Percentiles rank a stretch among this genome's conserved stretches.
phyloP scores from a whole-genome alignment of 176 grass and related monocot genomes.

The maize (Zea mays) region DNA sequence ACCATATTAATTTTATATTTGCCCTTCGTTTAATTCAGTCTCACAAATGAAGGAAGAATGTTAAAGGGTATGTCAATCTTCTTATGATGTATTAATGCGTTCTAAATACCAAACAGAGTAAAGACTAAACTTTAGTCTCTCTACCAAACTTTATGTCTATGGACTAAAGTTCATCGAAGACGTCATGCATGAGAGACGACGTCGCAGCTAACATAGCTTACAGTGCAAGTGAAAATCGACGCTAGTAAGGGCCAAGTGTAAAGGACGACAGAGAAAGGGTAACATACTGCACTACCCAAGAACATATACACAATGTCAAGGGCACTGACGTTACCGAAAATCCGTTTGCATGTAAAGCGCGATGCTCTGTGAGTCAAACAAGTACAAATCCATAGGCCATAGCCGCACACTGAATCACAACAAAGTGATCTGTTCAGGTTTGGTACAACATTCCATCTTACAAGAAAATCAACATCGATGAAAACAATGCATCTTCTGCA shows the following conservation, averaged over 20 bases:
- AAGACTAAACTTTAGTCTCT: too few relatives aligned
- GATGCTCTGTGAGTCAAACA: slow-evolving; percentile 13
- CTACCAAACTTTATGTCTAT: too few relatives aligned
- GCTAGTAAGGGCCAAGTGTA: slow-evolving; percentile 6
- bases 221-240: slow-evolving; percentile 34
- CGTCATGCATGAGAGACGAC: not conserved
- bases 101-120: too few relatives aligned
- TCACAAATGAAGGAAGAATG: too few relatives aligned
- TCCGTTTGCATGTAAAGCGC: not conserved
- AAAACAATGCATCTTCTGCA: not conserved
- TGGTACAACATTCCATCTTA: not conserved
- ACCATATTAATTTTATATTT: too few relatives aligned
- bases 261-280: slow-evolving; percentile 34
- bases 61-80: too few relatives aligned
- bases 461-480: not conserved
- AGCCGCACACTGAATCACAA: not conserved
- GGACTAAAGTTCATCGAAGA: not conserved
- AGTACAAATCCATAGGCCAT: not conserved
- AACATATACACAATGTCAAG: not conserved
- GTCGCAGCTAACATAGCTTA: slow-evolving; percentile 32
- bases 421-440: not conserved
- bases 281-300: not conserved
- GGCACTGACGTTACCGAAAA: not conserved
- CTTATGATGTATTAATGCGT: too few relatives aligned
- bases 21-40: too few relatives aligned